Base-by-base conservation (phyloP, 2,329 filamentous ascomycete species). In the Trichoderma koningii region DNA sequence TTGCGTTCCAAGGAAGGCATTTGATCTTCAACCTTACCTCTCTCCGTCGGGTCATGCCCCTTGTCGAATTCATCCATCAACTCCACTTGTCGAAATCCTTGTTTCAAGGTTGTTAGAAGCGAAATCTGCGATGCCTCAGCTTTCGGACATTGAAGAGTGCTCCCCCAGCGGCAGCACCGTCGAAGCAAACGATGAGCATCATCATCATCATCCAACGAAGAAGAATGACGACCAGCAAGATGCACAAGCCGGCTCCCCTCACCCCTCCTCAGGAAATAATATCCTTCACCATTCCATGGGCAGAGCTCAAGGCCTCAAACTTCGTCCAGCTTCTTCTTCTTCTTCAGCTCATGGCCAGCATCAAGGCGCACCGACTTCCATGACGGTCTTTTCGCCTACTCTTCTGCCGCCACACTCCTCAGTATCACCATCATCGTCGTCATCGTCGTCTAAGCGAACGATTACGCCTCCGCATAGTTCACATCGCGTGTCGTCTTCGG, bases 101-200 rank as follows among this genome's bases (percentile, higher is more conserved):
- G 21, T 23, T 23, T 23, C 21, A 23, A 23, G 21, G 21, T 23
- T 3, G 21, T 23, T 23, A 23, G 21, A 23, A 23, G 21, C 21
- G 21, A 23, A 23, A 23, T 23, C 21, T 23, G 21, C 7, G 14
- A 50, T 41, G 56, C 26, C 44, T 7, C 44, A 60, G n/a, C 56
- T 55, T 44, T 55, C 38, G 38, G 53, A 44, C 28, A 55, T 55
- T 19, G 38, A 55, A 55, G 38, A 55, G 17, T 38, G 21, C 2
- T 55, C n/a, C 34, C 41, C 48, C 17, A 30, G n/a, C 28, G 23
- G 48, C 7, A 38, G 34, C 34, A 38, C 34, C n/a, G 5, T 12
- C 17, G 5, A 28, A 17, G 5, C n/a, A 56, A 3, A 53, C 12
- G 52, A 56, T 2, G 44, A 48, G 12, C 23, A n/a, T 7, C 30